These are phyloP conservation scores for Mortierella sp. DNA, from an alignment of 371 early-diverging fungal species.

Conservation along the genomic window DNA sequence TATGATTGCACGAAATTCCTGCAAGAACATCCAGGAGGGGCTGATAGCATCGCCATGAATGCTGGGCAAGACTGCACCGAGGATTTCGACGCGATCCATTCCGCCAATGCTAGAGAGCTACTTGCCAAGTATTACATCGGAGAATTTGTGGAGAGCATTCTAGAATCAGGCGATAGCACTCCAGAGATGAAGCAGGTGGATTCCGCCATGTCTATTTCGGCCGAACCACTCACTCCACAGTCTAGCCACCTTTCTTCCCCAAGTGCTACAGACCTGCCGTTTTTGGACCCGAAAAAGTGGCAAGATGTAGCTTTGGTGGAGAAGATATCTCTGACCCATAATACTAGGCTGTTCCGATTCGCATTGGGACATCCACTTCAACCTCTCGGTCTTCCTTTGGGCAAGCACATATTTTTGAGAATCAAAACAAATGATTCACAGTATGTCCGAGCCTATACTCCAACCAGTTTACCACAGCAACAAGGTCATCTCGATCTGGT, in stretches of 20 bases:
- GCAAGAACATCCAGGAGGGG: constrained; percentile 95
- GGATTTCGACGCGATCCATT: constrained; percentile 91
- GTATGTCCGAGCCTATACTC: constrained; percentile 74
- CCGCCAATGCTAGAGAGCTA: constrained; percentile 80
- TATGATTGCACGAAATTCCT: constrained; percentile 93
- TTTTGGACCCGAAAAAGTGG: constrained; percentile 59
- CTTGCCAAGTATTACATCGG: constrained; percentile 76
- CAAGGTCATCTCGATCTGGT: constrained; percentile 67
- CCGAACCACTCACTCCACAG: constrained; percentile 18
- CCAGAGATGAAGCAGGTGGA: neutral
- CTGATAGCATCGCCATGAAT: constrained; percentile 72
- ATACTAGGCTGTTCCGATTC: constrained; percentile 63
- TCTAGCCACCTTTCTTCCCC: constrained; percentile 14
- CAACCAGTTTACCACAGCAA: constrained; percentile 54
- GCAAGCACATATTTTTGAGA: constrained; percentile 62
- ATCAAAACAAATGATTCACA: constrained; percentile 60
- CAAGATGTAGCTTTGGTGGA: constrained; percentile 52
- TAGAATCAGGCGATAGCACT: constrained; percentile 16
- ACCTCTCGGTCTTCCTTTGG: constrained; percentile 61
- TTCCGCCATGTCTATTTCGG: constrained; percentile 10
- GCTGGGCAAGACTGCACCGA: constrained; percentile 89
- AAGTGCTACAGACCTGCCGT: constrained; percentile 20
- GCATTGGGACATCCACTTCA: constrained; percentile 46
- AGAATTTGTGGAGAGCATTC: constrained; percentile 59
- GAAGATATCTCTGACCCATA: constrained; percentile 56